phyloP scores from a whole-genome alignment of 2,329 filamentous ascomycete species.

The Plectosphaerella sp. region DNA sequence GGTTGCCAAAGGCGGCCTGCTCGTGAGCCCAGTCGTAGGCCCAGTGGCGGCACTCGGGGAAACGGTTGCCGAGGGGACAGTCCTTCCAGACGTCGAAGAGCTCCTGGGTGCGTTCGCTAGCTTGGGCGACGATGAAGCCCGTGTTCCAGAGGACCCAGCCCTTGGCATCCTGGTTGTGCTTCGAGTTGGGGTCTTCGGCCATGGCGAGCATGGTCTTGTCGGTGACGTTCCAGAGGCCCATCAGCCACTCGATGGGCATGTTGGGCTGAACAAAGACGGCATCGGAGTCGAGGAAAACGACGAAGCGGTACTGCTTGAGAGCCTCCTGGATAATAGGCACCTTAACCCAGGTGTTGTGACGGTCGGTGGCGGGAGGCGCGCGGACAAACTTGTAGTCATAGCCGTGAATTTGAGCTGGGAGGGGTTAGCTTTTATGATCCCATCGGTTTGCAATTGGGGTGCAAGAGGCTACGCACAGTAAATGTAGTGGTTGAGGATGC shows the following conservation, averaged over 20 bases:
- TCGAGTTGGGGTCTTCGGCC: constrained; percentile 36
- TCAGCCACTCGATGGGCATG: constrained; percentile 41
- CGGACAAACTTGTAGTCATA: constrained; percentile 44
- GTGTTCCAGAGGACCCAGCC: constrained; percentile 32
- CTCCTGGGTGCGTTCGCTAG: constrained; percentile 10
- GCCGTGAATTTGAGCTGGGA: constrained; percentile 36
- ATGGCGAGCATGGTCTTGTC: constrained; percentile 36
- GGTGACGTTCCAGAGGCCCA: constrained; percentile 40
- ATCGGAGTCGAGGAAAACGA: constrained; percentile 41
- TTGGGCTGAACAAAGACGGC: constrained; percentile 34
- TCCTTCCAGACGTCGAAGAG: constrained; percentile 7
- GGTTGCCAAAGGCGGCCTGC: constrained; percentile 19
- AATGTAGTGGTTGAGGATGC: constrained; percentile 32
- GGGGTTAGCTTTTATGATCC: no score
- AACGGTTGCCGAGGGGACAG: constrained; percentile 12
- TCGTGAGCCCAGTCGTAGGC: constrained; percentile 19
- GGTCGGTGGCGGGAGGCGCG: constrained; percentile 32
- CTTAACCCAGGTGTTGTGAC: constrained; percentile 41
- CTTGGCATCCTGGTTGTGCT: constrained; percentile 29
- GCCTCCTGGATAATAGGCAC: constrained; percentile 32
- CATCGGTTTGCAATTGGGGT: neutral
- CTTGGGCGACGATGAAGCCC: constrained; percentile 36
- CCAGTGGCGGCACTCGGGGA: constrained; percentile 15
- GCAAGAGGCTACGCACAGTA: constrained; percentile 18
- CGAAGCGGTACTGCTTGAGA: constrained; percentile 32